Evolutionary conservation across 306 rosid genomes (phyloP).

Genomic region (Corylus avellana): DNA sequence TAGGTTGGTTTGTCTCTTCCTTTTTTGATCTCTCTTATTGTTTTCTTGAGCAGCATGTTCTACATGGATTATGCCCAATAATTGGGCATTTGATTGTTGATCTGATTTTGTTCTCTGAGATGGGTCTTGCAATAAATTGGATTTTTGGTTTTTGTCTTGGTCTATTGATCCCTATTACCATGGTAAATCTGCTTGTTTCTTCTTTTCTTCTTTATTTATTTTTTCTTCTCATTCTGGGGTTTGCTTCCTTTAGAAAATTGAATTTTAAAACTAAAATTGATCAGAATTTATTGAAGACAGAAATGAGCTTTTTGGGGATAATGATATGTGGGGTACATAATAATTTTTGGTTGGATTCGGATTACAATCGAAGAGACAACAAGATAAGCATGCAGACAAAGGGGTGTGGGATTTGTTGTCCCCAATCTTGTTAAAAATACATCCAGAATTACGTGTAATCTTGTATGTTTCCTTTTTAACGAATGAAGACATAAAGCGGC

Average conservation of each 20-base stretch:
- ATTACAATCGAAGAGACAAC: neutral
- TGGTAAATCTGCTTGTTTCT: too few species aligned
- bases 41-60: neutral
- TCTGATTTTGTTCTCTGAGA: neutral
- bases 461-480: neutral
- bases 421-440: neutral
- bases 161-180: neutral
- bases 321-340: constrained; percentile 23
- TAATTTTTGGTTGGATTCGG: constrained; percentile 34
- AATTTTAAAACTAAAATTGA: neutral
- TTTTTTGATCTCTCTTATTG: neutral
- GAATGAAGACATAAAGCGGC: constrained; percentile 5
- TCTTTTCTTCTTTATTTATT: neutral
- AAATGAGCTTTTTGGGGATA: constrained; percentile 12
- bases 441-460: constrained; percentile 3
- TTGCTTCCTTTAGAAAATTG: neutral
- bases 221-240: neutral
- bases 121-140: neutral
- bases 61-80: neutral
- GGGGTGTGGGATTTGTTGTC: constrained; percentile 8
- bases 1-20: constrained; percentile 51
- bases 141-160: neutral
- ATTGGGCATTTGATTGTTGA: constrained; percentile 7
- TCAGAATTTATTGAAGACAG: constrained; percentile 16
- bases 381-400: constrained; percentile 7